These are phyloP conservation scores for Penicillium griseofulvum DNA, from an alignment of 2,329 filamentous ascomycete species.

Conservation along the genomic window DNA sequence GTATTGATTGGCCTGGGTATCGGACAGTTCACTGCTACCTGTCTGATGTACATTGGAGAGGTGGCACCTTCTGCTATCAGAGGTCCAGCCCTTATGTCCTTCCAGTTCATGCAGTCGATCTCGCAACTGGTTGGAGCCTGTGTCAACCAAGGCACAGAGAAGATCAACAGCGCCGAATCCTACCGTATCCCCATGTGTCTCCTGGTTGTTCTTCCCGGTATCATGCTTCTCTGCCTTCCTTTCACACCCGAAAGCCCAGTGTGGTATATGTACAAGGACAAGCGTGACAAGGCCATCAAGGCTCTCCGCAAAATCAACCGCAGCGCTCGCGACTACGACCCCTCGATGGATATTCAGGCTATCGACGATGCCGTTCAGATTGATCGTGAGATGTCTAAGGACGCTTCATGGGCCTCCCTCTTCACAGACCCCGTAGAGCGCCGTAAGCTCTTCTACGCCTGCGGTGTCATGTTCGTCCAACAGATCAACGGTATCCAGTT, in stretches of 20 bases:
- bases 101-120: slow-evolving; percentile 31
- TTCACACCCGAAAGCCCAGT: slow-evolving; percentile 29
- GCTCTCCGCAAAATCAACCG: slow-evolving; percentile 37
- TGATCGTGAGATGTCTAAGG: slow-evolving; percentile 24
- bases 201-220: slow-evolving; percentile 23
- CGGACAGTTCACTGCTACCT: slow-evolving; percentile 34
- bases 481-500: slow-evolving; percentile 53
- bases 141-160: slow-evolving; percentile 29
- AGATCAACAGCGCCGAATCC: slow-evolving; percentile 20
- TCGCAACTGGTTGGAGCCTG: slow-evolving; percentile 30
- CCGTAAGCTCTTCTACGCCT: slow-evolving; percentile 42
- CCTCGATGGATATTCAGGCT: slow-evolving; percentile 23
- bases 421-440: slow-evolving; percentile 48
- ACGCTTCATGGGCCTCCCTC: slow-evolving; percentile 42
- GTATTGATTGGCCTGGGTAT: slow-evolving; percentile 31
- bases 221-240: slow-evolving; percentile 24
- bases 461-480: slow-evolving; percentile 47
- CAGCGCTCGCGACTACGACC: slow-evolving; percentile 31
- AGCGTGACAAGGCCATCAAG: slow-evolving; percentile 27
- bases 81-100: slow-evolving; percentile 30
- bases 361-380: slow-evolving; percentile 22
- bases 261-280: slow-evolving; percentile 35
- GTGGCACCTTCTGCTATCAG: slow-evolving; percentile 27
- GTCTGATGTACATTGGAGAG: slow-evolving; percentile 34
- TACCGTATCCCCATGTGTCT: slow-evolving; percentile 31